Conservation (phyloP, 257 asterid species). For the Solanum sitiens region DNA sequence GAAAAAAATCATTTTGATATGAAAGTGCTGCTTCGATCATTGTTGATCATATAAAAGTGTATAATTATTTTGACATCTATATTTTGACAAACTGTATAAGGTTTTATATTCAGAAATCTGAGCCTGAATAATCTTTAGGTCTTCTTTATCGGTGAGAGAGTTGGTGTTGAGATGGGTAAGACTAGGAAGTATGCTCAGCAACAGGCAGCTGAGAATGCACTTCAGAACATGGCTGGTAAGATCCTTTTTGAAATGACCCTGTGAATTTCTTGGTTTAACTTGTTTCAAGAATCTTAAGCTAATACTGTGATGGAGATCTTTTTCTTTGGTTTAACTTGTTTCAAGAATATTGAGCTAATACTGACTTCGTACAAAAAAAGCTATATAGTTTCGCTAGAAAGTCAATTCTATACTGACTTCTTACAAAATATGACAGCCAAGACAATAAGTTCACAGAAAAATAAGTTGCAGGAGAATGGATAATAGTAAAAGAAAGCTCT, state of each 20-base stretch:
- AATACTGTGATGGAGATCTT: background rate
- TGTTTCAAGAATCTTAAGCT: background rate
- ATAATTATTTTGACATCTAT: no score
- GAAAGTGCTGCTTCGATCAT: background rate
- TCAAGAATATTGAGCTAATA: no score
- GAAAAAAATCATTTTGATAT: background rate
- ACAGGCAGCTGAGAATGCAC: slow-evolving; percentile 93
- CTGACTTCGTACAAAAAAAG: no score
- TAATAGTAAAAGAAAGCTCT: no score
- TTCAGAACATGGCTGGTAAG: slow-evolving; percentile 79
- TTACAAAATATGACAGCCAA: no score
- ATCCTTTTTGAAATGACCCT: background rate
- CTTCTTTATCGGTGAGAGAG: slow-evolving; percentile 63
- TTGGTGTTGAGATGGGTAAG: slow-evolving; percentile 81
- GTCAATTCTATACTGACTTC: no score
- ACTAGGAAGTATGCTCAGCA: slow-evolving; percentile 92
- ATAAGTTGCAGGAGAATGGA: no score
- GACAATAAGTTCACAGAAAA: no score
- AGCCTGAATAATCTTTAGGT: slow-evolving; percentile 42
- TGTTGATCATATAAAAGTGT: background rate
- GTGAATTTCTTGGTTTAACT: background rate
- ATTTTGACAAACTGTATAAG: background rate
- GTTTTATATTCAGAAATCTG: slow-evolving; percentile 11
- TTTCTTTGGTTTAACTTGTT: background rate
- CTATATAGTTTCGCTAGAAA: no score